Conservation (phyloP, 2,329 filamentous ascomycete genomes). For the Coniochaeta prunicola region DNA sequence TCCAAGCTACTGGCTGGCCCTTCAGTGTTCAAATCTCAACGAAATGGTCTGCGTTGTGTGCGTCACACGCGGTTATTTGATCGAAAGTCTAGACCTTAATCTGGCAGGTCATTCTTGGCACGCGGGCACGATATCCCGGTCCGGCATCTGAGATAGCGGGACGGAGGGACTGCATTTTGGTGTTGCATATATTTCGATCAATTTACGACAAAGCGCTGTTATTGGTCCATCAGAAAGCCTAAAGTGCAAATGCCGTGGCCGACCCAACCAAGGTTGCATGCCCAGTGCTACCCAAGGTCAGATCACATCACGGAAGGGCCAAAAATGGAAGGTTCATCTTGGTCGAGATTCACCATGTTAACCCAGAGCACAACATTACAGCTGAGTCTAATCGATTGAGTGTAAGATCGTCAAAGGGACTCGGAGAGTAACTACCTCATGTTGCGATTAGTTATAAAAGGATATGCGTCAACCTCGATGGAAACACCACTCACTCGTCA, state of each 20-base stretch:
- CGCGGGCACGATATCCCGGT: background rate
- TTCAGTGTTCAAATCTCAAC: no score
- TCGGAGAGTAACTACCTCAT: no score
- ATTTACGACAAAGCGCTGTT: background rate
- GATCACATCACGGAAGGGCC: background rate
- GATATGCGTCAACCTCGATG: no score
- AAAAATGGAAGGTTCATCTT: background rate
- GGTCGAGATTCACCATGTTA: background rate
- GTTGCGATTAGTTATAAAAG: no score
- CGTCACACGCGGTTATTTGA: background rate
- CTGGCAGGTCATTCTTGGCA: background rate
- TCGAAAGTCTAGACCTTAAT: background rate
- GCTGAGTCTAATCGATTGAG: no score
- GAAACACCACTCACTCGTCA: background rate
- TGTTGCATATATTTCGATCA: background rate
- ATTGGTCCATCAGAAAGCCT: background rate
- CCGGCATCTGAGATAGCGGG: conserved; percentile 1
- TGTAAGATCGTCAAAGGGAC: no score
- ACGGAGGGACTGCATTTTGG: background rate
- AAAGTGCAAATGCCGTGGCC: background rate
- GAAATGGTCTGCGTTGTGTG: no score
- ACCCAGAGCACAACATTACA: background rate
- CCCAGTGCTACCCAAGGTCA: background rate
- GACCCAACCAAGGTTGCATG: background rate
- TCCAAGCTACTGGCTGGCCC: no score